Base-by-base conservation (phyloP, 2,329 filamentous ascomycete species). In the Claviceps spartinae region DNA sequence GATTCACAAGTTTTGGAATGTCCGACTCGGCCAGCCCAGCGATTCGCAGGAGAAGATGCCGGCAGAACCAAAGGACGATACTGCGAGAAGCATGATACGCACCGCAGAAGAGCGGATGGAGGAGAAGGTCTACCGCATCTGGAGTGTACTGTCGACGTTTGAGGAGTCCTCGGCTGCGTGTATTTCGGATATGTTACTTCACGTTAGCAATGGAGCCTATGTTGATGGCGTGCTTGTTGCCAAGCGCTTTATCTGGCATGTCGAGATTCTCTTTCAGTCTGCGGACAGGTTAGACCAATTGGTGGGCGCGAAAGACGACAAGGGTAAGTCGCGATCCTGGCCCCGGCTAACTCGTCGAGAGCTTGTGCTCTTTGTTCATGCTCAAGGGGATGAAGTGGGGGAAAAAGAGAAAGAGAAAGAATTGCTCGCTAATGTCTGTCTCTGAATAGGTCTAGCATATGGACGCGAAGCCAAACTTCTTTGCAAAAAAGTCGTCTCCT, bases 1-100 rank as follows among this genome's bases (percentile, higher is more conserved):
- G 93, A 98, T 98, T 56, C 93, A 98, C 72, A 98, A 98, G 64
- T 98, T 97, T 69, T 98, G 93, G 93, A 98, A 97, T 65, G 93
- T 98, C 54, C 83, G 93, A 49, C 74, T 98, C 40, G 81, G 82
- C 11, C 77, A 82, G 26, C 74, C 78, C 11, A 75, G 77, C 42
- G 75, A 82, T 53, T 64, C 69, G 11, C 63, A 73, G 38, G 70
- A 75, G 52, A 68, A 67, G 34, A 57, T 67, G 20, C 64, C 69
- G n/a, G 34, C 58, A 30, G 61, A 75, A 50, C 64, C 67, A 11
- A 71, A 74, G 50, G 76, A 80, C 51, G 65, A 70, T 47, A 80
- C 84, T 56, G 79, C 84, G 56, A 84, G 89, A 50, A 83, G 88
- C 49, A 73, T 76, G 16, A 88, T 98, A 48, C 83, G 88, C 36